Conservation (phyloP, 2,329 filamentous ascomycete genomes). For the Leptographium wingfieldii region DNA sequence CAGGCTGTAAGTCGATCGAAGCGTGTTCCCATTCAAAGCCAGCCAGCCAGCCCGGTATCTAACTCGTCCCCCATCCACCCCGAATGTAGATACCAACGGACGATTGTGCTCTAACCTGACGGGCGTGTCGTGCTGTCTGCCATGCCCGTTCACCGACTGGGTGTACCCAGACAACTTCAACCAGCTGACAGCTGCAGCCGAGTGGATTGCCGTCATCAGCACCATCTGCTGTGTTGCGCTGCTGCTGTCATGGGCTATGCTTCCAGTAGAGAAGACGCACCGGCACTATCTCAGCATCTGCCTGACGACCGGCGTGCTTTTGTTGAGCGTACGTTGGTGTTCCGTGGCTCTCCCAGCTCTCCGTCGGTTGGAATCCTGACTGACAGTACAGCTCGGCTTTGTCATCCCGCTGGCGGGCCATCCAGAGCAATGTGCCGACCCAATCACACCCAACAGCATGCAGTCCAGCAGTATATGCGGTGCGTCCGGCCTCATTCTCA, state of each 20-base stretch:
- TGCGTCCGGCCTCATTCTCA: slow-evolving; percentile 72
- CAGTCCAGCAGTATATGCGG: slow-evolving; percentile 68
- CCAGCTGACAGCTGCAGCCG: slow-evolving; percentile 51
- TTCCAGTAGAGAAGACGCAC: slow-evolving; percentile 81
- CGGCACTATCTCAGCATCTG: slow-evolving; percentile 90
- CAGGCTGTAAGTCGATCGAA: slow-evolving; percentile 17
- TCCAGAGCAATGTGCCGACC: slow-evolving; percentile 73
- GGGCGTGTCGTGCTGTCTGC: slow-evolving; percentile 63
- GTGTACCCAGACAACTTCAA: slow-evolving; percentile 48
- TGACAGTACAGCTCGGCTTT: slow-evolving; percentile 58
- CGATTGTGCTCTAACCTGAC: slow-evolving; percentile 37
- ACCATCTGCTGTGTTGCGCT: slow-evolving; percentile 63
- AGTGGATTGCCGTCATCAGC: slow-evolving; percentile 70
- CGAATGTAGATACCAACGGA: slow-evolving; percentile 39
- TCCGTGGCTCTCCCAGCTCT: too few relatives aligned
- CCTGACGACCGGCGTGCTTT: slow-evolving; percentile 58
- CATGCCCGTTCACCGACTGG: slow-evolving; percentile 80
- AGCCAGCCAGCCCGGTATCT: background rate
- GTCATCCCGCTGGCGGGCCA: slow-evolving; percentile 71
- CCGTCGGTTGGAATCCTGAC: background rate
- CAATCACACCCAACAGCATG: slow-evolving; percentile 92
- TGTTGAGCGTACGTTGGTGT: slow-evolving; percentile 59
- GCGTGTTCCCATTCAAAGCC: background rate
- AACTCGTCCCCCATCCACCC: background rate
- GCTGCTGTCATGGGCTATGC: slow-evolving; percentile 61